These are phyloP conservation scores for Venturia asperata DNA, from an alignment of 2,329 filamentous ascomycete genomes.

Conservation along the genomic window DNA sequence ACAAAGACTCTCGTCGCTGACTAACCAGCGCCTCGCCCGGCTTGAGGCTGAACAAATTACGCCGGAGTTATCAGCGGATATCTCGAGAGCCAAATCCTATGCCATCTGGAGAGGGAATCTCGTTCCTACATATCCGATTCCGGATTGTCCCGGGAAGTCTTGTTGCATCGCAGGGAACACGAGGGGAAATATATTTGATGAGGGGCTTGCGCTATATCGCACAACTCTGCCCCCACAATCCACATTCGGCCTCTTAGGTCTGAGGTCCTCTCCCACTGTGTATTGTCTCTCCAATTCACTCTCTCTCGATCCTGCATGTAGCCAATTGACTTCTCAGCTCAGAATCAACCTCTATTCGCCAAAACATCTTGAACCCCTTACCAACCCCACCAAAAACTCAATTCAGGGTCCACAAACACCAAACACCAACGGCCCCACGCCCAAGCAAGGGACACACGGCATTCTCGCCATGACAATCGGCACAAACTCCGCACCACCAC, in stretches of 20 bases:
- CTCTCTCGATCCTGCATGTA: too few species aligned
- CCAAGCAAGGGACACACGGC: too few species aligned
- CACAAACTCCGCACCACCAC: background rate
- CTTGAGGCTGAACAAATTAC: background rate
- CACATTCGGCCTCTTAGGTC: too few species aligned
- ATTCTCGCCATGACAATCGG: background rate
- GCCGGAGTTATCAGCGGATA: too few species aligned
- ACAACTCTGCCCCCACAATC: background rate
- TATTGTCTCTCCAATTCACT: too few species aligned
- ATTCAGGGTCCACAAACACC: background rate
- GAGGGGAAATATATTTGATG: background rate
- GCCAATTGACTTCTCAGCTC: background rate
- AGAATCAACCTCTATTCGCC: background rate
- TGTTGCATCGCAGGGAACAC: background rate
- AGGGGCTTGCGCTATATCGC: background rate
- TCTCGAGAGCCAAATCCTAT: too few species aligned
- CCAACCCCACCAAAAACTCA: background rate
- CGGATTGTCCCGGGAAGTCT: too few species aligned
- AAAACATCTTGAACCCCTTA: background rate
- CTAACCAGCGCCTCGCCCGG: background rate
- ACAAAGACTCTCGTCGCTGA: too few species aligned
- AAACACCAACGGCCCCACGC: background rate
- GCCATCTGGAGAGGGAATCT: too few species aligned
- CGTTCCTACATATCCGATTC: too few species aligned
- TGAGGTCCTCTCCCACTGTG: too few species aligned